Conservation (phyloP, 208 protist species). For the Leishmania tarentolae region DNA sequence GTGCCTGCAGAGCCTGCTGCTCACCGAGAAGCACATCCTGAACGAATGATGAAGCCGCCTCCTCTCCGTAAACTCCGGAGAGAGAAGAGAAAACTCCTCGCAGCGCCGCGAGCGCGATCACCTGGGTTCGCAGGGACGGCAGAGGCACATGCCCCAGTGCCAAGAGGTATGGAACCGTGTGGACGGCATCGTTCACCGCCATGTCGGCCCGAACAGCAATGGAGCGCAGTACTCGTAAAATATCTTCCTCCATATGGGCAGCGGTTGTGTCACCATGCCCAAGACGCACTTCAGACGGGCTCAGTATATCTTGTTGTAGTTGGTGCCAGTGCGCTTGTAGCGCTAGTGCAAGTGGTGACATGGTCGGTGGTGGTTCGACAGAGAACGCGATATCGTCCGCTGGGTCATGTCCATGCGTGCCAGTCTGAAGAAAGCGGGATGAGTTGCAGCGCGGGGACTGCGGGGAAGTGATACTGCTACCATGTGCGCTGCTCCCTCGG, state of each 20-base stretch:
- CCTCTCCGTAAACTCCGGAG: constrained; percentile 29
- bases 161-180: constrained; percentile 60
- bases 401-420: background rate
- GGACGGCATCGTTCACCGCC: constrained; percentile 46
- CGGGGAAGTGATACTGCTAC: background rate
- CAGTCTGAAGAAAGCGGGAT: background rate
- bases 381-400: background rate
- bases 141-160: constrained; percentile 64
- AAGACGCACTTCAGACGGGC: constrained; percentile 11
- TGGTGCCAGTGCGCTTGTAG: constrained; percentile 55
- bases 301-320: constrained; percentile 42
- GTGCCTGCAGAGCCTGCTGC: constrained; percentile 54
- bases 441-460: background rate
- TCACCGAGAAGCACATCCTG: constrained; percentile 46
- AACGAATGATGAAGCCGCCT: constrained; percentile 33
- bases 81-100: constrained; percentile 41
- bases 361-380: background rate
- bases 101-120: constrained; percentile 57
- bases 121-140: constrained; percentile 62
- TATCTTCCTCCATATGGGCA: constrained; percentile 34
- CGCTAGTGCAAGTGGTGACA: constrained; percentile 44
- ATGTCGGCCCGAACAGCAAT: constrained; percentile 28
- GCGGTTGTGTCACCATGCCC: constrained; percentile 1
- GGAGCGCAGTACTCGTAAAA: constrained; percentile 39
- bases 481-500: background rate